Evolutionary conservation across 257 asterid genomes (phyloP).

Genomic region (Solanum lignicaule): DNA sequence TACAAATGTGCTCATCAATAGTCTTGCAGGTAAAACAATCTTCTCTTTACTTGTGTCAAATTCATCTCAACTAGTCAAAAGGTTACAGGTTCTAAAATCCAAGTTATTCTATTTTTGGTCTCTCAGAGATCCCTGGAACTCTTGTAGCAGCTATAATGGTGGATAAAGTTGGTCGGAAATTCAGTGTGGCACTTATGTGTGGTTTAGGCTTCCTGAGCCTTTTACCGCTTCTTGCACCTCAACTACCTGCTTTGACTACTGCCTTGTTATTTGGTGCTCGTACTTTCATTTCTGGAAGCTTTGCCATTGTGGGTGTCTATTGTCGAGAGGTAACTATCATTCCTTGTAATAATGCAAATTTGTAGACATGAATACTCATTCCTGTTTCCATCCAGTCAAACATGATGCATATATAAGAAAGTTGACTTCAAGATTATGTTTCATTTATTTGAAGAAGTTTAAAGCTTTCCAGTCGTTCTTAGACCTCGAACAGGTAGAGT

Average conservation of each 20-base stretch:
- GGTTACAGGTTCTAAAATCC: not conserved
- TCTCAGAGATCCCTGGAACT: conserved; percentile 76
- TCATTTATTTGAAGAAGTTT: not conserved
- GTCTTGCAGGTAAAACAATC: conserved; percentile 53
- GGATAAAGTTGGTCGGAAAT: conserved; percentile 60
- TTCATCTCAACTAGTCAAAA: not conserved
- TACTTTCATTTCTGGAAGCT: conserved; percentile 46
- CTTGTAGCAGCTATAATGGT: conserved; percentile 48
- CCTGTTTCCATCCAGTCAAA: not conserved
- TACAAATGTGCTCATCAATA: conserved; percentile 47
- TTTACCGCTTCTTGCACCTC: conserved; percentile 41
- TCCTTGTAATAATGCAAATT: not conserved
- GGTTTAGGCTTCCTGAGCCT: conserved; percentile 29
- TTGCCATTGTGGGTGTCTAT: conserved; percentile 38
- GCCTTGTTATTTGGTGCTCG: conserved; percentile 60
- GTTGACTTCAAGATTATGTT: not conserved
- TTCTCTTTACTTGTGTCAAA: not conserved
- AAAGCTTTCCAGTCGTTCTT: not conserved
- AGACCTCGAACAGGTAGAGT: not conserved
- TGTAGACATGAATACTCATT: not conserved
- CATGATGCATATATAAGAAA: not conserved
- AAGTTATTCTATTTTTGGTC: not conserved
- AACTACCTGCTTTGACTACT: conserved; percentile 23
- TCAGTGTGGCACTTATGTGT: conserved; percentile 48
- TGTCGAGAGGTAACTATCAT: conserved; percentile 52